These are phyloP conservation scores for Daldinia grandis DNA, from an alignment of 495 filamentous ascomycete species.

Conservation along the genomic window DNA sequence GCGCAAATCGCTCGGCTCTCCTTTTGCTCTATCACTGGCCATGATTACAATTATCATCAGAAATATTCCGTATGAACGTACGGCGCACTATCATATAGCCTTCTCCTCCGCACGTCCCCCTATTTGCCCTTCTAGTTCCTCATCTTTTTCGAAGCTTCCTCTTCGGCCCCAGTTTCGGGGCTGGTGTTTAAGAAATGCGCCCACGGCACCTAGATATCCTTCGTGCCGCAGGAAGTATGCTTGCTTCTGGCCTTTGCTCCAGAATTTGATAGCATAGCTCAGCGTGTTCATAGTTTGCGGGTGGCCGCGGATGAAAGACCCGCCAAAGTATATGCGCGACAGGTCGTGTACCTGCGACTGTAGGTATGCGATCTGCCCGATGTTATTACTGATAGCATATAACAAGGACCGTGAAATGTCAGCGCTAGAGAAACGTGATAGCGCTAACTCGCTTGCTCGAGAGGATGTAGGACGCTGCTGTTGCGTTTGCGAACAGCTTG, in stretches of 20 bases:
- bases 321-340: constrained; percentile 95
- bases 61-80: not conserved
- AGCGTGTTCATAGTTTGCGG: constrained; percentile 97
- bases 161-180: constrained; percentile 91
- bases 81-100: not conserved
- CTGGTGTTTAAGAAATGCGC: constrained; percentile 91
- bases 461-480: constrained; percentile 25
- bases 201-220: constrained; percentile 95
- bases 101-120: constrained; percentile 9
- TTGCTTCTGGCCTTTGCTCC: constrained; percentile 92
- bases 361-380: constrained; percentile 95
- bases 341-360: constrained; percentile 92
- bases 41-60: constrained; percentile 3
- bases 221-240: constrained; percentile 97
- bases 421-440: constrained; percentile 54
- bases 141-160: constrained; percentile 66
- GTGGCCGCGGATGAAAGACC: constrained; percentile 95
- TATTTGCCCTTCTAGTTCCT: constrained; percentile 30
- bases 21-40: not conserved
- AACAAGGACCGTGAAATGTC: constrained; percentile 70
- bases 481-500: constrained; percentile 13
- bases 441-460: constrained; percentile 21
- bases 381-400: constrained; percentile 92
- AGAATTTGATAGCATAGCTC: constrained; percentile 94
- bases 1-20: not conserved